Conservation (phyloP, 2,329 filamentous ascomycete species). For the Talaromyces sp. region DNA sequence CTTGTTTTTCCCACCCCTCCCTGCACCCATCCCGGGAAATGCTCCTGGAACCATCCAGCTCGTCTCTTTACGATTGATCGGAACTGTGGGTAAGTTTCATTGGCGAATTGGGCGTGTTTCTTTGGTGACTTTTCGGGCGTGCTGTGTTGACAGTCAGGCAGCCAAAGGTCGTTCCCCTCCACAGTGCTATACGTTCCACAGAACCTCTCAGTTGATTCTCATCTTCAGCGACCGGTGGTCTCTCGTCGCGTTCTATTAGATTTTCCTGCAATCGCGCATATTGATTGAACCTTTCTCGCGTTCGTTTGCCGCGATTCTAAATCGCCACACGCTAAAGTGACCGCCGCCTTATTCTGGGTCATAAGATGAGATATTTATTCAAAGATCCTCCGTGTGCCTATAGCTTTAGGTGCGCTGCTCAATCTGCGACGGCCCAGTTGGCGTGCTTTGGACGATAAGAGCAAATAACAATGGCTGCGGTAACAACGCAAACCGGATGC, state of each 20-base stretch:
- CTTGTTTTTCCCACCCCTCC: no score
- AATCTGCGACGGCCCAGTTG: slow-evolving; percentile 13
- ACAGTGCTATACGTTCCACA: slow-evolving; percentile 13
- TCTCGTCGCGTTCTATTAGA: background rate
- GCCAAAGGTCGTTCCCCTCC: background rate
- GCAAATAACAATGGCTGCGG: slow-evolving; percentile 17
- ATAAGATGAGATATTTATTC: slow-evolving; percentile 38
- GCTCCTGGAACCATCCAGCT: background rate
- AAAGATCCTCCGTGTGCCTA: slow-evolving; percentile 29
- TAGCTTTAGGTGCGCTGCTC: slow-evolving; percentile 29
- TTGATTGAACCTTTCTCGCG: background rate
- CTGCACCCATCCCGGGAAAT: background rate
- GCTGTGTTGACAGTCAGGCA: slow-evolving; percentile 17
- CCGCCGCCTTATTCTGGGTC: slow-evolving; percentile 19
- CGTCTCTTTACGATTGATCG: background rate
- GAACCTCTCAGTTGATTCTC: slow-evolving; percentile 8
- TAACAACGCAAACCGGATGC: slow-evolving; percentile 22
- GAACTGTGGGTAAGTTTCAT: background rate
- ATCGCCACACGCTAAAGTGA: slow-evolving; percentile 10
- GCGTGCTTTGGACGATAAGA: slow-evolving; percentile 27
- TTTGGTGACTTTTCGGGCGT: slow-evolving; percentile 15
- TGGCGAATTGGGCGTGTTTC: background rate
- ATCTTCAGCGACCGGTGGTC: background rate
- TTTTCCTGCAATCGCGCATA: background rate
- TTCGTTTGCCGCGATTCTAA: slow-evolving; percentile 2